Evolutionary conservation across 495 filamentous ascomycete genomes (phyloP).

Genomic region (Penicillium paradoxum): DNA sequence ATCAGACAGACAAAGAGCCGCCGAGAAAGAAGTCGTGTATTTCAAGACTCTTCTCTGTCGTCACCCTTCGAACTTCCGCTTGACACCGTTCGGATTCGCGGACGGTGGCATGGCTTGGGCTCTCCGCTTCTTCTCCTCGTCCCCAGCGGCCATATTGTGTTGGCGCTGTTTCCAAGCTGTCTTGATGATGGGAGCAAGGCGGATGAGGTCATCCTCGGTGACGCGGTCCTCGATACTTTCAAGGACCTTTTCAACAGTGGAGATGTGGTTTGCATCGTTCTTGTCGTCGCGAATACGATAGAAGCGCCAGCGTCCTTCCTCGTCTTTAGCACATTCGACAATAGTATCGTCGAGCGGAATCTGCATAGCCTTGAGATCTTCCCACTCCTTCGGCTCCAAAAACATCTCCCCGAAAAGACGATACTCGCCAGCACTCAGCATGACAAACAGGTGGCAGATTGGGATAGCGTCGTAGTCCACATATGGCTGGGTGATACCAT

Average conservation of each 20-base stretch:
- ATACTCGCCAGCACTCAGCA: constrained; percentile 55
- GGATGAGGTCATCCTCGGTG: constrained; percentile 60
- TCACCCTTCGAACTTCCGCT: constrained; percentile 48
- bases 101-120: constrained; percentile 18
- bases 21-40: constrained; percentile 8
- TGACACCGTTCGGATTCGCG: constrained; percentile 38
- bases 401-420: constrained; percentile 58
- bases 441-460: constrained; percentile 54
- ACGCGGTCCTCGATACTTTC: constrained; percentile 76
- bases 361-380: constrained; percentile 62
- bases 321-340: constrained; percentile 81
- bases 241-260: constrained; percentile 71
- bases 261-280: constrained; percentile 79
- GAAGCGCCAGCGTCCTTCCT: constrained; percentile 69
- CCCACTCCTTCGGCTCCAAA: constrained; percentile 76
- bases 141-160: constrained; percentile 23
- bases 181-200: constrained; percentile 59
- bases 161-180: constrained; percentile 66
- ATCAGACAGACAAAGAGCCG: constrained; percentile 5
- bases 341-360: constrained; percentile 76
- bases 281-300: constrained; percentile 90
- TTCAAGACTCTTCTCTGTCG: constrained; percentile 5
- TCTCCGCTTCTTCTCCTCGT: constrained; percentile 25
- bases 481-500: constrained; percentile 49
- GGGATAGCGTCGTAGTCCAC: constrained; percentile 59